These are phyloP conservation scores for Globisporangium heterothallicum DNA, from an alignment of 352 stramenopile species.

Conservation along the genomic window DNA sequence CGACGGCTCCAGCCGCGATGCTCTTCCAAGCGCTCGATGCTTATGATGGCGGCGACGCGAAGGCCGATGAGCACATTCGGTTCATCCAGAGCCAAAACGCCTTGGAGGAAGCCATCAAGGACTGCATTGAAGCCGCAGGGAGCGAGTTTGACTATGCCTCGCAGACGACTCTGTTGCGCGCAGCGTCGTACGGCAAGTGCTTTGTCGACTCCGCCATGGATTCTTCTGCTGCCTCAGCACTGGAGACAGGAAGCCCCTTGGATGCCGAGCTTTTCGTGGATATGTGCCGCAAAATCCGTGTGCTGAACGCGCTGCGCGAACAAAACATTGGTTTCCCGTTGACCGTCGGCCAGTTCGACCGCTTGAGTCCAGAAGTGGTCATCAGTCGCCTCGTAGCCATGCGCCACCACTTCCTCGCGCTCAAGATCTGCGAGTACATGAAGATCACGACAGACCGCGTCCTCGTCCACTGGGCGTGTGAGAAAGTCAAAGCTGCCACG, in stretches of 20 bases:
- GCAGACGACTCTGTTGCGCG: conserved; percentile 78
- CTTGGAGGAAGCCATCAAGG: conserved; percentile 81
- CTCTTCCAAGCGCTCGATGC: conserved; percentile 88
- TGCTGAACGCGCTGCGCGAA: conserved; percentile 87
- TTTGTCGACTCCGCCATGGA: conserved; percentile 77
- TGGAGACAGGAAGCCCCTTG: conserved; percentile 24
- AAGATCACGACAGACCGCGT: conserved; percentile 85
- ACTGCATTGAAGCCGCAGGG: conserved; percentile 82
- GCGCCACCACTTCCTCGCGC: conserved; percentile 85
- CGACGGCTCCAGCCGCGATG: conserved; percentile 84
- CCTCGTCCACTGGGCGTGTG: conserved; percentile 88
- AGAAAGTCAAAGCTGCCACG: conserved; percentile 74
- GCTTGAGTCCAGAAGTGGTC: conserved; percentile 78
- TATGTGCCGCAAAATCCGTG: conserved; percentile 84
- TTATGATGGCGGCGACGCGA: conserved; percentile 84
- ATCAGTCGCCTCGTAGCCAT: conserved; percentile 80
- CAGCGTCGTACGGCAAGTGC: conserved; percentile 86
- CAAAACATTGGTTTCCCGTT: conserved; percentile 76
- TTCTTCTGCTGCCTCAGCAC: conserved; percentile 18
- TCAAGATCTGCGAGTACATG: conserved; percentile 89
- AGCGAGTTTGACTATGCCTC: conserved; percentile 82
- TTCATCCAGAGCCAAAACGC: conserved; percentile 79
- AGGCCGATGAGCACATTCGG: conserved; percentile 87
- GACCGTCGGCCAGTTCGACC: conserved; percentile 78
- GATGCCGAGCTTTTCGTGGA: conserved; percentile 86